Conservation (phyloP, 2,329 filamentous ascomycete species). For the Aspergillus luchuensis region DNA sequence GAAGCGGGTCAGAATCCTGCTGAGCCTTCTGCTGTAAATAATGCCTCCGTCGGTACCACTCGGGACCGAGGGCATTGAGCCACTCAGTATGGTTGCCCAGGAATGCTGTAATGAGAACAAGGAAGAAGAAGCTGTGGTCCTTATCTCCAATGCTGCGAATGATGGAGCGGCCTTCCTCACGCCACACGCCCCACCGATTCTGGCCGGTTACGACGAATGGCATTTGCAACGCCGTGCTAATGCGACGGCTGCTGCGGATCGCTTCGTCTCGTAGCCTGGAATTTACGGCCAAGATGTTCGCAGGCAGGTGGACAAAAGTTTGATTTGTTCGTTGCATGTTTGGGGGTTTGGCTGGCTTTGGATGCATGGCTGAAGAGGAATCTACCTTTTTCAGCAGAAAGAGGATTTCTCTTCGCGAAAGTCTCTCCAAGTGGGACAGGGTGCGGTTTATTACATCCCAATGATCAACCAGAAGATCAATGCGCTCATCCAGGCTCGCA, state of each 20-base stretch:
- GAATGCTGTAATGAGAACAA: constrained; percentile 61
- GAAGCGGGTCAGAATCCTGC: constrained; percentile 49
- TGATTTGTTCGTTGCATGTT: constrained; percentile 53
- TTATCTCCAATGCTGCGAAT: constrained; percentile 56
- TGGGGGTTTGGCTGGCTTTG: constrained; percentile 48
- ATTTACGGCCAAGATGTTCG: constrained; percentile 50
- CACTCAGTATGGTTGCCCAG: constrained; percentile 63
- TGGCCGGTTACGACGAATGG: constrained; percentile 61
- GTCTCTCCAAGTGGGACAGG: constrained; percentile 55
- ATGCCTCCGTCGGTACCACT: constrained; percentile 56
- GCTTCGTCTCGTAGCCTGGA: constrained; percentile 52
- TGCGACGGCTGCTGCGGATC: constrained; percentile 51
- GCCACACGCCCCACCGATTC: constrained; percentile 62
- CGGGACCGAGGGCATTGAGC: constrained; percentile 57
- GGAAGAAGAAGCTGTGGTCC: constrained; percentile 62
- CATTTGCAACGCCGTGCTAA: constrained; percentile 57
- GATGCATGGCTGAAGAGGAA: constrained; percentile 40
- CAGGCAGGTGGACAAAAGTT: constrained; percentile 52
- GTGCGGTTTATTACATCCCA: constrained; percentile 62
- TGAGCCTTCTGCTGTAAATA: constrained; percentile 54
- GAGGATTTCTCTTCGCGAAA: constrained; percentile 55
- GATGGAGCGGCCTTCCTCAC: constrained; percentile 61
- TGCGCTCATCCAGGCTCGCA: constrained; percentile 55
- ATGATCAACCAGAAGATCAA: constrained; percentile 59
- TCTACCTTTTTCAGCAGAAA: constrained; percentile 53